Evolutionary conservation across 2,329 filamentous ascomycete species (phyloP).

Genomic region (Pochonia chlamydosporia): DNA sequence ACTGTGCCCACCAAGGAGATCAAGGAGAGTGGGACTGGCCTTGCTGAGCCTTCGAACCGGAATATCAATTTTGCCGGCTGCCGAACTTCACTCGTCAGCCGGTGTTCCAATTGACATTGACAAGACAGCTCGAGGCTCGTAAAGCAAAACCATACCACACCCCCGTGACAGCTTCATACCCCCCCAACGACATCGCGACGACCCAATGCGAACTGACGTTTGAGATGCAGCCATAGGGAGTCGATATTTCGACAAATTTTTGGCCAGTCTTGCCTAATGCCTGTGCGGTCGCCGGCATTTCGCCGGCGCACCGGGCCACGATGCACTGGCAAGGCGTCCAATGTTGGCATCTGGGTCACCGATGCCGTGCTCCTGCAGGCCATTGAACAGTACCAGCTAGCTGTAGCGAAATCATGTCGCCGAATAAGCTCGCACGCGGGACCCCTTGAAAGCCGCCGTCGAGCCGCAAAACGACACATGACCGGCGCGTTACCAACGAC

Average conservation of each 20-base stretch:
- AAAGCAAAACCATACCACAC: not conserved
- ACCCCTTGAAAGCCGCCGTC: conserved; percentile 48
- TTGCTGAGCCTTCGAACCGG: not conserved
- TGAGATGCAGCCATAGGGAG: not conserved
- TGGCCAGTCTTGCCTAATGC: conserved; percentile 18
- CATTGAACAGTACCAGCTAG: conserved; percentile 23
- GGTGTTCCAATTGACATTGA: not conserved
- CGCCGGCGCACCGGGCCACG: conserved; percentile 19
- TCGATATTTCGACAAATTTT: not conserved
- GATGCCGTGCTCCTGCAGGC: conserved; percentile 26
- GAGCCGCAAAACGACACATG: conserved; percentile 48
- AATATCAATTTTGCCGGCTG: not conserved
- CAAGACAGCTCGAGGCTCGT: not conserved
- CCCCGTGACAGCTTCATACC: too few species aligned
- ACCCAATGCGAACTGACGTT: too few species aligned
- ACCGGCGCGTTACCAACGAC: conserved; percentile 40
- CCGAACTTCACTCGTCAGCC: not conserved
- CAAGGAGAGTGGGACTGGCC: too few species aligned
- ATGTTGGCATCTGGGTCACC: conserved; percentile 24
- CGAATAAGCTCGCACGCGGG: conserved; percentile 40
- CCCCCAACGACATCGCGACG: not conserved
- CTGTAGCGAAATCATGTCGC: conserved; percentile 16
- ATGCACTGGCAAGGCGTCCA: conserved; percentile 11
- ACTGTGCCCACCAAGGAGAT: too few species aligned
- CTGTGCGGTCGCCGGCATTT: conserved; percentile 20